Percentiles rank a stretch among this genome's conserved stretches.
These are phyloP conservation scores for Flaveria floridana DNA, from an alignment of 140 eudicot genomes.

Conservation along the genomic window DNA sequence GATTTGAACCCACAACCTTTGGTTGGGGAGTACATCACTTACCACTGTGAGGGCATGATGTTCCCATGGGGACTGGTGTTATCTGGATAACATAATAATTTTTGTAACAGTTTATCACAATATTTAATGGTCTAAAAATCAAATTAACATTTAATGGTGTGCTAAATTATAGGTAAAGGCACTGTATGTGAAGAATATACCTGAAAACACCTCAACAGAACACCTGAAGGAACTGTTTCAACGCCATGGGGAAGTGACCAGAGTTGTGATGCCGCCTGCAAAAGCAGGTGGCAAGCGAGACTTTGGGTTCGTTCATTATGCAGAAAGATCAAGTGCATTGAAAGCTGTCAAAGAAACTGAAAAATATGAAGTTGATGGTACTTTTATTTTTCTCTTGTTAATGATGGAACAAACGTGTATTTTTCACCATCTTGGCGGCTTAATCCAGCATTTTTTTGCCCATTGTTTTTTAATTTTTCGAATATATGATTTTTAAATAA, in stretches of 20 bases:
- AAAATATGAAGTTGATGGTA: conserved; percentile 82
- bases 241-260: conserved; percentile 89
- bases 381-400: background rate
- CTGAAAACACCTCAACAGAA: conserved; percentile 75
- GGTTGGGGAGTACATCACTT: too few relatives aligned
- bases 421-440: background rate
- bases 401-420: background rate
- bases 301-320: conserved; percentile 88
- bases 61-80: background rate
- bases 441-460: background rate
- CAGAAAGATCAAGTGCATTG: conserved; percentile 84
- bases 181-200: conserved; percentile 90
- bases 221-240: conserved; percentile 76
- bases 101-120: background rate
- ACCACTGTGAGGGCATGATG: too few relatives aligned
- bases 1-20: too few relatives aligned
- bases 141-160: background rate
- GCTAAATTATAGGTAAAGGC: conserved; percentile 46
- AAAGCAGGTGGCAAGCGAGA: conserved; percentile 82
- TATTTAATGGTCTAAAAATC: background rate
- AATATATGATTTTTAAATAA: background rate
- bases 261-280: conserved; percentile 91
- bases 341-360: conserved; percentile 76
- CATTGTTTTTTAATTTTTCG: too few relatives aligned
- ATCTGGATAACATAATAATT: background rate